Percentiles rank a stretch among this genome's conserved stretches.
Evolutionary conservation across 2,329 filamentous ascomycete species (phyloP).

Genomic region (Apiospora pterosperma): DNA sequence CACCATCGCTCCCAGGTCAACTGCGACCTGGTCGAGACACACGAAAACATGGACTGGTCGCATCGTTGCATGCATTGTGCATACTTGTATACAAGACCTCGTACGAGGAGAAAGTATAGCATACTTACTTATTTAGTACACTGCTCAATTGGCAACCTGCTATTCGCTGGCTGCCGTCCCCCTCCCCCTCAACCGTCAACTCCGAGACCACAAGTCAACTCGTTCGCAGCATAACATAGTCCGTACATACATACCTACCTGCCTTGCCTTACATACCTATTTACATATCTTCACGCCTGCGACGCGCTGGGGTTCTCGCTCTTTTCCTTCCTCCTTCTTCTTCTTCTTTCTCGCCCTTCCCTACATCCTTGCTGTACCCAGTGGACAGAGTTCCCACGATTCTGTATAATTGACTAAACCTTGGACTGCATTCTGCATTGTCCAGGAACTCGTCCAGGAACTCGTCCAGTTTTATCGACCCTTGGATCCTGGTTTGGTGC

Average conservation of each 20-base stretch:
- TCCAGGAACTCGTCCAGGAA: background rate
- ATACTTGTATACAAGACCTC: background rate
- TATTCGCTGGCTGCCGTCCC: background rate
- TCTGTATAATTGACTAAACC: background rate
- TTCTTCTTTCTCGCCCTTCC: background rate
- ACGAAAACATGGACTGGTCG: background rate
- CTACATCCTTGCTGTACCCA: background rate
- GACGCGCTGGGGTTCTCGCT: background rate
- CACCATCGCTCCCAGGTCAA: no score
- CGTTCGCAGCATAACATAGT: background rate
- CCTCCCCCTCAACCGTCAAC: background rate
- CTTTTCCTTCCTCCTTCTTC: background rate
- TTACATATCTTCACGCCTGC: background rate
- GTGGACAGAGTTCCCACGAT: background rate
- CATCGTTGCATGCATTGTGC: background rate
- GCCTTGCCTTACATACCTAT: background rate
- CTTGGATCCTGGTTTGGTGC: background rate
- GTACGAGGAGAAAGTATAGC: no score
- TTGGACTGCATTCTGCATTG: background rate
- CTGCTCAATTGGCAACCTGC: background rate
- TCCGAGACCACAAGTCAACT: background rate
- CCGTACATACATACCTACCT: no score
- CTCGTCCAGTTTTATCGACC: background rate
- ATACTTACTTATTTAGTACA: no score
- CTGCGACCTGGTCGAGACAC: background rate